These are phyloP conservation scores for Mallotus japonicus DNA, from an alignment of 441 rosid genomes.

Conservation along the genomic window DNA sequence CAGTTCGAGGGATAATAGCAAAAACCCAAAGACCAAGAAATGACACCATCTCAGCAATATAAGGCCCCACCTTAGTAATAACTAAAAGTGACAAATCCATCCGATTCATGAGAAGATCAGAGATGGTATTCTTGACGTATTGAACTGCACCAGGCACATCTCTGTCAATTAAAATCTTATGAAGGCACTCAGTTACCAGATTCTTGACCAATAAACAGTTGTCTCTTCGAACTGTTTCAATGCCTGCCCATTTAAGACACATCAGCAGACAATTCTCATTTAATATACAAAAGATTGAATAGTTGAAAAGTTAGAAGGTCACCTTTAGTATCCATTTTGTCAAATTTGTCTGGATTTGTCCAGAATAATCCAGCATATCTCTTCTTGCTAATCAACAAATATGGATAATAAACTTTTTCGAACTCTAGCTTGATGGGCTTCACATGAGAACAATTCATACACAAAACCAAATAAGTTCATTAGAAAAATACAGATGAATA, in stretches of 20 bases:
- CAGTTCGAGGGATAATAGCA: conserved; percentile 2
- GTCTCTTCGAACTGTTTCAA: conserved; percentile 98
- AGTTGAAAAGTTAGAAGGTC: conserved; percentile 25
- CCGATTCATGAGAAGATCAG: conserved; percentile 97
- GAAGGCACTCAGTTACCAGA: conserved; percentile 89
- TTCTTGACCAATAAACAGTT: conserved; percentile 95
- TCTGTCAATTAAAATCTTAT: conserved; percentile 84
- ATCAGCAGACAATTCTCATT: conserved; percentile 18
- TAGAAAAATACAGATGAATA: no score
- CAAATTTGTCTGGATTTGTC: conserved; percentile 81
- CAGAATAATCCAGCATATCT: conserved; percentile 97
- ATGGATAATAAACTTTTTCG: conserved; percentile 96
- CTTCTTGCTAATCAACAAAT: conserved; percentile 93
- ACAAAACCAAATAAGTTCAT: conserved; percentile 8
- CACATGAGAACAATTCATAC: conserved; percentile 22
- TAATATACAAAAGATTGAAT: conserved; percentile 16
- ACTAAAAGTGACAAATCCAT: conserved; percentile 97
- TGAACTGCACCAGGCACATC: conserved; percentile 88
- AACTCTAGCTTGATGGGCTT: conserved; percentile 99
- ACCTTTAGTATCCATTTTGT: conserved; percentile 99
- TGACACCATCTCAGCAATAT: conserved; percentile 21
- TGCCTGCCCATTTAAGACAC: conserved; percentile 53
- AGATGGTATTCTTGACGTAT: conserved; percentile 82
- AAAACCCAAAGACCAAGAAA: conserved; percentile 12
- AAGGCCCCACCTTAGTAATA: conserved; percentile 74